Evolutionary conservation across 1,139 yeast genomes (phyloP), one percentile per base, ranked within the genome.

Genomic region (Trichomonascaceae sp.): DNA sequence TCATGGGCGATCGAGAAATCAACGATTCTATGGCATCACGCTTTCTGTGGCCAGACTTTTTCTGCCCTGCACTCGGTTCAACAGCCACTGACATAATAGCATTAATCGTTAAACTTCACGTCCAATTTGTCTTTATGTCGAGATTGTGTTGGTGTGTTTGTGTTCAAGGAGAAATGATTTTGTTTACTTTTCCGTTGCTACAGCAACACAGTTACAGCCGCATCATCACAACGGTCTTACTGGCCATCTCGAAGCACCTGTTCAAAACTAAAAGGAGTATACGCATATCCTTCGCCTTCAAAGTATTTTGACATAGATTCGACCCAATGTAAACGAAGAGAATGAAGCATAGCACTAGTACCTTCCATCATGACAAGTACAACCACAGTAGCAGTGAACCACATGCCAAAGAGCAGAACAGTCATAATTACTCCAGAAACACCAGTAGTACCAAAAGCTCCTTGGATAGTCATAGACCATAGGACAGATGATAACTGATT

Each of bases 301-400:
- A 91, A 95, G 71, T 89, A 93, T 73, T 95, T 95, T 53, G 97
- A 90, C 99, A 95, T 95, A 36, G 97, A 89, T 73, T 95, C 99
- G 56, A 95, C 99, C 99, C 99, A 93, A 70, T 93, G 99, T 65
- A 93, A 78, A 73, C 99, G 87, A 64, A 95, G 79, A 7, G 96
- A 87, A 72, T 95, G 99, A 65, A 95, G 79, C 99, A 95, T 95
- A 19, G 99, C 99, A 46, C 96, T 87, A 0, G 99, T 95, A 53
- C 99, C 99, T 73, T 95, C 99, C 99, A 95, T 93, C 55, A 89
- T 78, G 50, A 93, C 98, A 68, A 95, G 79, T 52, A 95, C 90
- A 62, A 90, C 85, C 27, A 90, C 91, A 0, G 99, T 91, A 58
- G 93, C 78, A 5, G 83, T 81, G 70, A 95, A 90, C 99, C 99